Base-by-base conservation (phyloP, 2,329 filamentous ascomycete genomes). In the Cladosporium sp. region DNA sequence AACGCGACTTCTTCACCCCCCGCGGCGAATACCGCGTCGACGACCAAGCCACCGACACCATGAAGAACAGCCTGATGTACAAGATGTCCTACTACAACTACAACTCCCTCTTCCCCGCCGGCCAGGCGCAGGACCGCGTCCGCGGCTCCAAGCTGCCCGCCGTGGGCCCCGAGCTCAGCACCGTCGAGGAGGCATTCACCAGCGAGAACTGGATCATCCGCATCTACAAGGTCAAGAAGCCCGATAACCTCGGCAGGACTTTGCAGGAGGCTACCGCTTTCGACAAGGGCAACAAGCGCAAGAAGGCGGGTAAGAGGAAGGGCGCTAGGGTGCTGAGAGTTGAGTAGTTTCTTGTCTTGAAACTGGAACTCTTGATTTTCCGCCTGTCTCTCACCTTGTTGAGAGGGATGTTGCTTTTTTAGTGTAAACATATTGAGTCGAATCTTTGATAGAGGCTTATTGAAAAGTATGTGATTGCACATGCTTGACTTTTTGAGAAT, bases 81-180 rank as follows among this genome's bases (percentile, higher is more conserved):
- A 99, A 99, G 86, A 97, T 99, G 93, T 97, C 93, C 25, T 99
- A 99, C 86, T 91, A 99, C 87, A 98, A 98, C 85, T 99, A 91
- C 84, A 87, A 94, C 79, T 82, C 86, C 56, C 88, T 99, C 68
- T 99, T 98, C 86, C 94, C 93, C 53, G 85, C 90, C 2, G 95
- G 95, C 68, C 93, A 98, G 80, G 93, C 92, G 39, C 83, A 88
- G 72, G 95, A 99, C 78, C 90, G 95, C 72, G 95, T 99, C 69
- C 93, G 95, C 76, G 88, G 89, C 70, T 86, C 87, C 43, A 87
- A 86, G 67, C 82, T 98, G 60, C 96, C 95, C n/a, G 88, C 92
- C 14, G 85, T 93, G 71, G 90, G 92, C 1, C 95, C 95, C 10
- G 86, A 91, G 67, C 89, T 99, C 66, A 92, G 90, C 79, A 95